Percentiles rank a stretch among this genome's conserved stretches.
phyloP scores from a whole-genome alignment of 768 basidiomycete species.

The Tulasnella sp. region DNA sequence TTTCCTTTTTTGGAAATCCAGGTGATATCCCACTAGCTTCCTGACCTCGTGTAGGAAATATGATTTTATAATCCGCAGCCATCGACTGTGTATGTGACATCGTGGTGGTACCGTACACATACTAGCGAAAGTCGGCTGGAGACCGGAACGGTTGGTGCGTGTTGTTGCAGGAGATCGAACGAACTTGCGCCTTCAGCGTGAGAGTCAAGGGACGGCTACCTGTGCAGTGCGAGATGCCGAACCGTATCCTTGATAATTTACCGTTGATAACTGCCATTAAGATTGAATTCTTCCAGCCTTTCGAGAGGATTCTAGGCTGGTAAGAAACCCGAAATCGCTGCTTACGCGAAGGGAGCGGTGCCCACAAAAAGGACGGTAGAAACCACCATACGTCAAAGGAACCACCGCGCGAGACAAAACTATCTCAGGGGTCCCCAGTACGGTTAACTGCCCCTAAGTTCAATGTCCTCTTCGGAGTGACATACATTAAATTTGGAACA shows the following conservation, averaged over 20 bases:
- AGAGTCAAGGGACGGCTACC: neutral
- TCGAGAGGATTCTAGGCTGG: too few relatives aligned
- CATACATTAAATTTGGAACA: constrained; percentile 99
- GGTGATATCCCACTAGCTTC: neutral
- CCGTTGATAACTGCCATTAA: too few relatives aligned
- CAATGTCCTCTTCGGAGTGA: constrained; percentile 70
- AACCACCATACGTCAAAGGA: too few relatives aligned
- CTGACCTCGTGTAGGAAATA: neutral
- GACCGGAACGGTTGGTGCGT: too few relatives aligned
- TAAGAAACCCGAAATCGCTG: too few relatives aligned
- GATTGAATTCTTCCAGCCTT: too few relatives aligned
- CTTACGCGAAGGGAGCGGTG: too few relatives aligned
- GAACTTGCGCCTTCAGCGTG: neutral
- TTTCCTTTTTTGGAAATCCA: neutral
- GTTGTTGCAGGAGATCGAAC: neutral
- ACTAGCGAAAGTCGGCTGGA: neutral
- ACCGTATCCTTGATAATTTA: too few relatives aligned
- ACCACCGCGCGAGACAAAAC: neutral
- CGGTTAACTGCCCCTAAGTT: neutral
- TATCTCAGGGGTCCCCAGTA: neutral
- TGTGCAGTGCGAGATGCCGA: too few relatives aligned
- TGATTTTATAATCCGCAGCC: neutral
- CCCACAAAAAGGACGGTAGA: too few relatives aligned
- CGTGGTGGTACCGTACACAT: neutral
- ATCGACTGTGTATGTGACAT: neutral